These are phyloP conservation scores for Tilletia caries DNA, from an alignment of 1,284 basidiomycete species.

Conservation along the genomic window DNA sequence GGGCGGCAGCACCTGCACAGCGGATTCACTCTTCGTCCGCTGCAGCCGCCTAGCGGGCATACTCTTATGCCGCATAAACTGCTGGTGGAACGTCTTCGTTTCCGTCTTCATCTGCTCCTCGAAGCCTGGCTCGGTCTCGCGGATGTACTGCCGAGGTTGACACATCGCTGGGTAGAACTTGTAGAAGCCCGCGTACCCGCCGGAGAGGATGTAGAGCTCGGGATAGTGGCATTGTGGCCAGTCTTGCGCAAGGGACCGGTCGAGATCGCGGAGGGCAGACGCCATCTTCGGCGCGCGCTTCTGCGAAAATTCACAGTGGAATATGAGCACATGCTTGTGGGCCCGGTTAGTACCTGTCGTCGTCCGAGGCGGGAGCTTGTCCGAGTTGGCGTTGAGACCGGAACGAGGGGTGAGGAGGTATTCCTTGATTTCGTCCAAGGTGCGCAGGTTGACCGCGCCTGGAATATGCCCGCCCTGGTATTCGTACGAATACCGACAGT, in stretches of 20 bases:
- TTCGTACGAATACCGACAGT: conserved; percentile 98
- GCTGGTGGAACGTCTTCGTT: conserved; percentile 79
- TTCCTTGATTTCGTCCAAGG: conserved; percentile 74
- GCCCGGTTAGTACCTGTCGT: conserved; percentile 59
- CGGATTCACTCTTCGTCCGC: conserved; percentile 4
- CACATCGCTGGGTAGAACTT: conserved; percentile 67
- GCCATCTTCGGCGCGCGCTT: conserved; percentile 97
- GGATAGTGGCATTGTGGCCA: conserved; percentile 95
- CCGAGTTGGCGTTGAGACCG: conserved; percentile 55
- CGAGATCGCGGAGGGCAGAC: conserved; percentile 88
- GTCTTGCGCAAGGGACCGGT: conserved; percentile 76
- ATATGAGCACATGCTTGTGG: conserved; percentile 77
- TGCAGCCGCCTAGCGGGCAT: not conserved
- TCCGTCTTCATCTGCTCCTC: conserved; percentile 74
- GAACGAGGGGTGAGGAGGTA: conserved; percentile 65
- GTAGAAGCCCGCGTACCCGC: conserved; percentile 88
- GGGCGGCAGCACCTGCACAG: not conserved
- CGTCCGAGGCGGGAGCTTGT: conserved; percentile 53
- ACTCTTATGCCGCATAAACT: conserved; percentile 56
- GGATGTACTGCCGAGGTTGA: conserved; percentile 76
- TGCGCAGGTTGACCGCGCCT: conserved; percentile 87
- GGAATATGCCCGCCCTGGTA: conserved; percentile 88
- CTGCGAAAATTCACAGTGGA: conserved; percentile 96
- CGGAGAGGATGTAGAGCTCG: conserved; percentile 93
- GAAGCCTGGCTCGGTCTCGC: conserved; percentile 89